phyloP scores from a whole-genome alignment of 2,329 filamentous ascomycete species.

The Beauveria pseudobassiana region DNA sequence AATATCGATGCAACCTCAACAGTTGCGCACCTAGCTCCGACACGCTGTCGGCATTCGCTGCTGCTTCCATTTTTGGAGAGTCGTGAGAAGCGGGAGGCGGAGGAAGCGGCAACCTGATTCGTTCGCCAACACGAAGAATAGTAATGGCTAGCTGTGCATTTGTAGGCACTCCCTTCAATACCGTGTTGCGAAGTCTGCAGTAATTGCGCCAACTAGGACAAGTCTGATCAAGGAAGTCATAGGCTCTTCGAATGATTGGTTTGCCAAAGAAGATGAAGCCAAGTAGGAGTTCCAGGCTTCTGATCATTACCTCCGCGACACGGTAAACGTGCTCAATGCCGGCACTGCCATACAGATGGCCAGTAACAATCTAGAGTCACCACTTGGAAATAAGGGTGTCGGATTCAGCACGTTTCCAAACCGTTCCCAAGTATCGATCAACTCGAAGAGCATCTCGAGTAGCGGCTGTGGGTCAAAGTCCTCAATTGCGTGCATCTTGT shows the following conservation, averaged over 20 bases:
- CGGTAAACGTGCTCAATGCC: too few relatives aligned
- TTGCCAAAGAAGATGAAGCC: slow-evolving; percentile 76
- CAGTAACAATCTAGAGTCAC: too few relatives aligned
- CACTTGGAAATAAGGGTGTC: too few relatives aligned
- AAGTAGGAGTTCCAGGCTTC: slow-evolving; percentile 51
- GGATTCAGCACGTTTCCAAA: too few relatives aligned
- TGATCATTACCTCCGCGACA: too few relatives aligned
- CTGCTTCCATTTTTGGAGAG: too few relatives aligned
- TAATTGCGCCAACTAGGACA: slow-evolving; percentile 69
- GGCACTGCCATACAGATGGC: too few relatives aligned
- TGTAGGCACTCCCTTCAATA: slow-evolving; percentile 76
- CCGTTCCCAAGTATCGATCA: too few relatives aligned
- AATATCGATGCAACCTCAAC: neutral
- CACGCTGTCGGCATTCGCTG: too few relatives aligned
- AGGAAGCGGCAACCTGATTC: slow-evolving; percentile 70
- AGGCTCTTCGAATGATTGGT: slow-evolving; percentile 57
- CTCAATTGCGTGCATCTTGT: too few relatives aligned
- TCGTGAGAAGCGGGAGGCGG: slow-evolving; percentile 38
- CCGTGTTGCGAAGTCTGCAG: slow-evolving; percentile 65
- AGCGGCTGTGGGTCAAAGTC: too few relatives aligned
- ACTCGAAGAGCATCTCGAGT: too few relatives aligned
- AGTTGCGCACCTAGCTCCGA: neutral
- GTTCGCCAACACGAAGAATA: slow-evolving; percentile 72
- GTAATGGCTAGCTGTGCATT: slow-evolving; percentile 83
- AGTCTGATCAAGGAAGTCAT: slow-evolving; percentile 51